phyloP scores from a whole-genome alignment of 345 rosid species.

The Eucalyptus decipiens region DNA sequence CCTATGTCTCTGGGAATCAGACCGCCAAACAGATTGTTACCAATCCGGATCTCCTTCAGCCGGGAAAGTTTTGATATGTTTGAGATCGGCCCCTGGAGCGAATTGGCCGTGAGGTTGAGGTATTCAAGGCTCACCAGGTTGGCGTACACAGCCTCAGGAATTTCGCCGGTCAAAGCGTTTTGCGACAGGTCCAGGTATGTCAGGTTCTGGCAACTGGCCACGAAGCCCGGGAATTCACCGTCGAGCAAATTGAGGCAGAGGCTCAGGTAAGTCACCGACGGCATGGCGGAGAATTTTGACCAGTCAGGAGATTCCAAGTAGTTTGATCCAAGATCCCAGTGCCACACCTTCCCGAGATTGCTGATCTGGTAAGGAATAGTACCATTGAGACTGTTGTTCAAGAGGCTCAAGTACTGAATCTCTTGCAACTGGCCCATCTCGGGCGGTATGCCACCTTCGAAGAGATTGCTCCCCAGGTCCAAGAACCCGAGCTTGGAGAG shows the following conservation, averaged over 20 bases:
- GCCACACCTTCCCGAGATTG: slow-evolving; percentile 30
- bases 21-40: slow-evolving; percentile 22
- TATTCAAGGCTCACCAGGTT: background rate
- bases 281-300: slow-evolving; percentile 39
- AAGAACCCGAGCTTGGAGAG: background rate
- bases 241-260: slow-evolving; percentile 9
- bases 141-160: background rate
- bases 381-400: slow-evolving; percentile 1
- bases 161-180: background rate
- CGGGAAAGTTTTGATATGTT: slow-evolving; percentile 39
- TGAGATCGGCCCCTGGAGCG: slow-evolving; percentile 27
- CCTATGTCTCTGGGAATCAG: slow-evolving; percentile 30
- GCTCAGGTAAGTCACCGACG: slow-evolving; percentile 34
- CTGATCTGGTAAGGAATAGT: slow-evolving; percentile 28
- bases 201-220: slow-evolving; percentile 26
- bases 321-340: slow-evolving; percentile 48
- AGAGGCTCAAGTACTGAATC: background rate
- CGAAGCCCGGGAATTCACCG: slow-evolving; percentile 32
- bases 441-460: background rate
- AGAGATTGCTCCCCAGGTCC: background rate
- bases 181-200: slow-evolving; percentile 28
- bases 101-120: background rate
- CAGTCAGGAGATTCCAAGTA: slow-evolving; percentile 34
- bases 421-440: background rate
- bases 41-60: slow-evolving; percentile 23